phyloP scores from a whole-genome alignment of 345 rosid species.

The Citrus inodora region DNA sequence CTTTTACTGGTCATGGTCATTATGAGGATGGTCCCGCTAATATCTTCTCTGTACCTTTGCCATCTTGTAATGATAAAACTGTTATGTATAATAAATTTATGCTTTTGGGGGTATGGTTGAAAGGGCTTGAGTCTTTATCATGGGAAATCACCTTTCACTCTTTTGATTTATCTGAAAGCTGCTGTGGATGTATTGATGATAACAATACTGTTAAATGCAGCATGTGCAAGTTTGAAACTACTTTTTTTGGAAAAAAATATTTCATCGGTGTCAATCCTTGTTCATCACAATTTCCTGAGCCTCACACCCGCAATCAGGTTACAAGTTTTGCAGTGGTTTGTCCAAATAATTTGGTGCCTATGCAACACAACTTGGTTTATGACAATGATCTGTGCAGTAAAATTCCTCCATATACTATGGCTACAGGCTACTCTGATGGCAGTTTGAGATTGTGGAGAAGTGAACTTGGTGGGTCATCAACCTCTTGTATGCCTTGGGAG shows the following conservation, averaged over 20 bases:
- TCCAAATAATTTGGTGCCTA: slow-evolving; percentile 37
- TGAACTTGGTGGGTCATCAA: slow-evolving; percentile 33
- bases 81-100: slow-evolving; percentile 45
- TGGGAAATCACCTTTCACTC: slow-evolving; percentile 72
- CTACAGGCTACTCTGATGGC: slow-evolving; percentile 80
- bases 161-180: slow-evolving; percentile 33
- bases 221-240: slow-evolving; percentile 44
- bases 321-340: slow-evolving; percentile 65
- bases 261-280: slow-evolving; percentile 48
- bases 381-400: slow-evolving; percentile 26
- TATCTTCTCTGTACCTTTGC: slow-evolving; percentile 54
- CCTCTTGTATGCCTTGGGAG: slow-evolving; percentile 48
- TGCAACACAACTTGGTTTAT: slow-evolving; percentile 25
- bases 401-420: slow-evolving; percentile 62
- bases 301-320: slow-evolving; percentile 43
- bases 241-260: slow-evolving; percentile 44
- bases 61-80: slow-evolving; percentile 49
- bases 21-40: slow-evolving; percentile 52
- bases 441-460: slow-evolving; percentile 79
- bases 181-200: slow-evolving; percentile 47
- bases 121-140: slow-evolving; percentile 57
- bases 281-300: slow-evolving; percentile 66
- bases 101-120: slow-evolving; percentile 73
- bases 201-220: slow-evolving; percentile 26
- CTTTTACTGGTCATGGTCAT: slow-evolving; percentile 42